phyloP scores from a whole-genome alignment of 164 flowering plant species.

The Tinospora cordifolia region DNA sequence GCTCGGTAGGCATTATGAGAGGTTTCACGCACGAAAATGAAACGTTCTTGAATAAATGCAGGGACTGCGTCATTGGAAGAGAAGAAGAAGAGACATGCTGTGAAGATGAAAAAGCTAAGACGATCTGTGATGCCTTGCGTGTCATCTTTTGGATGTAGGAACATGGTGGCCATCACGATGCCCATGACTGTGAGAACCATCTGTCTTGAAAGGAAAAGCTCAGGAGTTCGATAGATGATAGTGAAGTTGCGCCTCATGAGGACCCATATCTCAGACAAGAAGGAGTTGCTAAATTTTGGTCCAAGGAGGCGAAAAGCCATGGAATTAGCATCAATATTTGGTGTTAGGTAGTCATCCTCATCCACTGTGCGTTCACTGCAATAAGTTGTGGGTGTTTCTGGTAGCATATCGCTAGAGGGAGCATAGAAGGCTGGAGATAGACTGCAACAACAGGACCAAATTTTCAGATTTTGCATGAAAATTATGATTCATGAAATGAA shows the following conservation, averaged over 20 bases:
- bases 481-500: not conserved
- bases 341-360: slow-evolving; percentile 55
- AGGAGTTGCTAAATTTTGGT: slow-evolving; percentile 50
- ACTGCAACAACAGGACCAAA: slow-evolving; percentile 22
- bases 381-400: slow-evolving; percentile 51
- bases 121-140: slow-evolving; percentile 57
- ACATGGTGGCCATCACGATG: slow-evolving; percentile 75
- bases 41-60: slow-evolving; percentile 71
- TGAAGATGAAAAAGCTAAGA: slow-evolving; percentile 71
- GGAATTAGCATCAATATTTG: slow-evolving; percentile 13
- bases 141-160: slow-evolving; percentile 33
- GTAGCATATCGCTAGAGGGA: slow-evolving; percentile 42
- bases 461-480: no score
- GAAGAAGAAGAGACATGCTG: slow-evolving; percentile 68
- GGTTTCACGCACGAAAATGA: slow-evolving; percentile 59
- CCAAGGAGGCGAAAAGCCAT: slow-evolving; percentile 20
- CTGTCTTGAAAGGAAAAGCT: slow-evolving; percentile 66
- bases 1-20: slow-evolving; percentile 71
- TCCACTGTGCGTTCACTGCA: slow-evolving; percentile 63
- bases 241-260: slow-evolving; percentile 64
- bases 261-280: slow-evolving; percentile 42
- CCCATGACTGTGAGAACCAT: slow-evolving; percentile 64
- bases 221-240: slow-evolving; percentile 59
- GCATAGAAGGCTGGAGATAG: slow-evolving; percentile 40
- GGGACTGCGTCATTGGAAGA: slow-evolving; percentile 79